These are phyloP conservation scores for Fragosphaeria purpurea DNA, from an alignment of 2,329 filamentous ascomycete genomes.

Conservation along the genomic window DNA sequence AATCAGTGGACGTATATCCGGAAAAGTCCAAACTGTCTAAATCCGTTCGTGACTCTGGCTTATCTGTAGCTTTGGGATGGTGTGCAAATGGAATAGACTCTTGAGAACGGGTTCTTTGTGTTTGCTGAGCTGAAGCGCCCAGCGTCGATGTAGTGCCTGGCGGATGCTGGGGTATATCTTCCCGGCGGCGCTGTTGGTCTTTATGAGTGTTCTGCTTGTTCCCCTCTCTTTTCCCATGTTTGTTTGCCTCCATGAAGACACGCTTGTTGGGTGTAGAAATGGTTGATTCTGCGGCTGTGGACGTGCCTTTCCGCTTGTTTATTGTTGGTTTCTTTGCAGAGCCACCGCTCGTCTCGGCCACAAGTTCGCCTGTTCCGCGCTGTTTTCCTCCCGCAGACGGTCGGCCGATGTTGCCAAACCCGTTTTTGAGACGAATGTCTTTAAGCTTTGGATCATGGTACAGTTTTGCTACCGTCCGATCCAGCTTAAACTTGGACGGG, in stretches of 20 bases:
- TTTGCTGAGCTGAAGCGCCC: no score
- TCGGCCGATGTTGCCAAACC: conserved; percentile 47
- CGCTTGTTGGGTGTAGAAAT: conserved; percentile 3
- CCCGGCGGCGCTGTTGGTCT: no score
- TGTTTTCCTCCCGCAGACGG: conserved; percentile 26
- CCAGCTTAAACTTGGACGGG: conserved; percentile 40
- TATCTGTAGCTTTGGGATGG: background rate
- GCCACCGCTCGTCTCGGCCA: background rate
- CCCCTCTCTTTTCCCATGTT: background rate
- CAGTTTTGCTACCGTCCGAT: conserved; percentile 40
- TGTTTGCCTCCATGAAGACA: background rate
- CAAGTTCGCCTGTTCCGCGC: conserved; percentile 7
- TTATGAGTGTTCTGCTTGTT: background rate
- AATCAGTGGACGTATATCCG: conserved; percentile 44
- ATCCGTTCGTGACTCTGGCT: conserved; percentile 5
- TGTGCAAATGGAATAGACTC: background rate
- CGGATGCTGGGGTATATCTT: no score
- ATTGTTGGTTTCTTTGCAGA: background rate
- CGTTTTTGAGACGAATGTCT: conserved; percentile 38
- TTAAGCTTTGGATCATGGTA: conserved; percentile 46
- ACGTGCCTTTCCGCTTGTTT: conserved; percentile 8
- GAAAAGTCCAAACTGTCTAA: conserved; percentile 31
- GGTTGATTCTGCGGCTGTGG: background rate
- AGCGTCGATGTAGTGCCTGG: no score
- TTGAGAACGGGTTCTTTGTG: no score